A percentile compares a stretch with the other conserved stretches of the same genome.
These are phyloP conservation scores for Fraxinus nigra DNA, from an alignment of 305 asterid species.

Conservation along the genomic window DNA sequence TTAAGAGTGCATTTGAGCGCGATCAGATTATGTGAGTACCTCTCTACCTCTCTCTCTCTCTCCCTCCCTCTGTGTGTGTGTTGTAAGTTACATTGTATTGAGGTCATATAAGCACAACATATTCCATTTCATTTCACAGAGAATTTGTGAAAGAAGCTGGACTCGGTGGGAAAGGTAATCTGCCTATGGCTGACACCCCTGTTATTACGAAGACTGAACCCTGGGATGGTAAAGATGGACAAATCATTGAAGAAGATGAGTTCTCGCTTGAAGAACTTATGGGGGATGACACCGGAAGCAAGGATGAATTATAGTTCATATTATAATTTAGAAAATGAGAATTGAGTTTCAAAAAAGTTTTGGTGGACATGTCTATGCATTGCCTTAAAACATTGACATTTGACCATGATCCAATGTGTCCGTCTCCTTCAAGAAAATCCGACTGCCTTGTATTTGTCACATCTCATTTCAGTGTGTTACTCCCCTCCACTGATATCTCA, in stretches of 20 bases:
- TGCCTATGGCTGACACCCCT: conserved; percentile 57
- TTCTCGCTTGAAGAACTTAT: conserved; percentile 92
- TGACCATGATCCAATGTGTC: background rate
- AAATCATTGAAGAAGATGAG: conserved; percentile 85
- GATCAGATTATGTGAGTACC: conserved; percentile 58
- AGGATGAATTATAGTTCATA: conserved; percentile 50
- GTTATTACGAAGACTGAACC: conserved; percentile 57
- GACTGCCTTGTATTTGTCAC: background rate
- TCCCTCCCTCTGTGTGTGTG: background rate
- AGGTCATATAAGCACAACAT: background rate
- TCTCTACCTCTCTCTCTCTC: background rate
- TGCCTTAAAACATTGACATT: background rate
- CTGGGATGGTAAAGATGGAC: conserved; percentile 95
- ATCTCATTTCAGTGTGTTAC: background rate
- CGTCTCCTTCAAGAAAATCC: background rate
- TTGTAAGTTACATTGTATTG: background rate
- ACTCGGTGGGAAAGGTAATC: conserved; percentile 77
- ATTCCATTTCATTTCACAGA: conserved; percentile 32
- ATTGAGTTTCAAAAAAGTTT: conserved; percentile 36
- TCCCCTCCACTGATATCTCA: background rate
- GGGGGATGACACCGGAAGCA: conserved; percentile 56
- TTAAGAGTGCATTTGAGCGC: conserved; percentile 73
- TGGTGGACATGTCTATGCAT: background rate
- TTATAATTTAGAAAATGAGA: conserved; percentile 17
- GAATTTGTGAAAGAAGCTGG: conserved; percentile 82